Percentiles rank a stretch among this genome's conserved stretches.
Evolutionary conservation across 2,329 filamentous ascomycete species (phyloP).

Genomic region (Gremmenia infestans): DNA sequence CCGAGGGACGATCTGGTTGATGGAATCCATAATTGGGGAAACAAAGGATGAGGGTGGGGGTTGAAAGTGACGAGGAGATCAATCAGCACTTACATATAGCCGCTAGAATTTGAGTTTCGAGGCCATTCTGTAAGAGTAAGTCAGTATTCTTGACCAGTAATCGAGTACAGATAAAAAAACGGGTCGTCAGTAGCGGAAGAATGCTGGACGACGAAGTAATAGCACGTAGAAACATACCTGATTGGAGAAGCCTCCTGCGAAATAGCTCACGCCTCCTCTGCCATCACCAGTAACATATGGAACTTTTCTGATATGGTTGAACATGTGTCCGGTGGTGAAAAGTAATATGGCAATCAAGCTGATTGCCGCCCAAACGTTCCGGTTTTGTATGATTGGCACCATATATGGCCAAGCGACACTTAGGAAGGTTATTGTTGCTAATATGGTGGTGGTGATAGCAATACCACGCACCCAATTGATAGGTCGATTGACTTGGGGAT

Average conservation of each 20-base stretch:
- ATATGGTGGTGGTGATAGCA: constrained; percentile 59
- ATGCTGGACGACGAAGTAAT: background rate
- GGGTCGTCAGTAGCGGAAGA: too few species aligned
- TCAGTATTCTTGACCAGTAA: background rate
- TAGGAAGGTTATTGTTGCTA: constrained; percentile 64
- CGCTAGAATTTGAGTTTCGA: constrained; percentile 94
- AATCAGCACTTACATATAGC: constrained; percentile 70
- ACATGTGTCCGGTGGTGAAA: constrained; percentile 98
- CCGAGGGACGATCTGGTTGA: too few species aligned
- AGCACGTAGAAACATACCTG: constrained; percentile 44
- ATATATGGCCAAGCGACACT: constrained; percentile 74
- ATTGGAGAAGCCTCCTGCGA: constrained; percentile 86
- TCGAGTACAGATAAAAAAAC: too few species aligned
- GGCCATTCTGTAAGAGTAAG: constrained; percentile 49
- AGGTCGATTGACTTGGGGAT: constrained; percentile 74
- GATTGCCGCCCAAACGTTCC: constrained; percentile 88
- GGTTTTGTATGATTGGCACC: constrained; percentile 76
- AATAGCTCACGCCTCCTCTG: constrained; percentile 81
- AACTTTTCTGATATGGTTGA: constrained; percentile 95
- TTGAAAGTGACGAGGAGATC: too few species aligned
- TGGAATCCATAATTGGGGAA: too few species aligned
- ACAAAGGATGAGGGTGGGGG: too few species aligned
- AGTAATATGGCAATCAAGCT: constrained; percentile 85
- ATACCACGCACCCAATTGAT: constrained; percentile 80
- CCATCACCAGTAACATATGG: constrained; percentile 87